Evolutionary conservation across 148 eudicot genomes (phyloP).

Genomic region (Arctostaphylos glauca): DNA sequence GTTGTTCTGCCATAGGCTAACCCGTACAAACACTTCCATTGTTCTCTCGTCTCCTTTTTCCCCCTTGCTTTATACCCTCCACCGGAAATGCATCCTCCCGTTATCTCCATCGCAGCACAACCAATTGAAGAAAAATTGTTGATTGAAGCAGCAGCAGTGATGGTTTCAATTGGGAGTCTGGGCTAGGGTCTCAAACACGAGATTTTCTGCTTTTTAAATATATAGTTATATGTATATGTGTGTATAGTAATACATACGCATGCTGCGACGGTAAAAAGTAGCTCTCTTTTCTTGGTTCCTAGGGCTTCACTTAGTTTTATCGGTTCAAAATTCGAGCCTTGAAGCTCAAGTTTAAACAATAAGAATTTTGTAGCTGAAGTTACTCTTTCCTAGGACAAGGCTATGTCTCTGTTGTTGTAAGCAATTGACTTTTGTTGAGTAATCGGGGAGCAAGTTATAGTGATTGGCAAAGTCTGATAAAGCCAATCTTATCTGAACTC

Average conservation of each 20-base stretch:
- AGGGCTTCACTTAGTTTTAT: conserved; percentile 13
- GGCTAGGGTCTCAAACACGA: not conserved
- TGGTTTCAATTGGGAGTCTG: no score
- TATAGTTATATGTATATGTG: not conserved
- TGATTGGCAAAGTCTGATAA: not conserved
- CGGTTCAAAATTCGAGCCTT: conserved; percentile 21
- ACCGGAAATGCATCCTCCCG: not conserved
- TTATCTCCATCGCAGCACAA: not conserved
- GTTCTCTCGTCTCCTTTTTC: not conserved
- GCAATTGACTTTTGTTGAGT: not conserved
- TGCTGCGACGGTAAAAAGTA: not conserved
- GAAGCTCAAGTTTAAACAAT: conserved; percentile 17
- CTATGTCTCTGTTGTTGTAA: not conserved
- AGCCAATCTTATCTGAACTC: not conserved
- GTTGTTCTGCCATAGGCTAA: not conserved
- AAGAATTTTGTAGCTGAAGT: conserved; percentile 13
- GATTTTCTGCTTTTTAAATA: not conserved
- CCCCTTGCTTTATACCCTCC: not conserved
- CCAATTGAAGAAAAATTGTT: not conserved
- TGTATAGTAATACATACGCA: not conserved
- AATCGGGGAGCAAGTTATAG: not conserved
- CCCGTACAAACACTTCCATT: not conserved
- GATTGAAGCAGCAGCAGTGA: no score
- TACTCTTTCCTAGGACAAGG: not conserved
- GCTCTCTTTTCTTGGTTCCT: conserved; percentile 5